Conservation (phyloP, 2,329 filamentous ascomycete species). For the Penicillium sp. region DNA sequence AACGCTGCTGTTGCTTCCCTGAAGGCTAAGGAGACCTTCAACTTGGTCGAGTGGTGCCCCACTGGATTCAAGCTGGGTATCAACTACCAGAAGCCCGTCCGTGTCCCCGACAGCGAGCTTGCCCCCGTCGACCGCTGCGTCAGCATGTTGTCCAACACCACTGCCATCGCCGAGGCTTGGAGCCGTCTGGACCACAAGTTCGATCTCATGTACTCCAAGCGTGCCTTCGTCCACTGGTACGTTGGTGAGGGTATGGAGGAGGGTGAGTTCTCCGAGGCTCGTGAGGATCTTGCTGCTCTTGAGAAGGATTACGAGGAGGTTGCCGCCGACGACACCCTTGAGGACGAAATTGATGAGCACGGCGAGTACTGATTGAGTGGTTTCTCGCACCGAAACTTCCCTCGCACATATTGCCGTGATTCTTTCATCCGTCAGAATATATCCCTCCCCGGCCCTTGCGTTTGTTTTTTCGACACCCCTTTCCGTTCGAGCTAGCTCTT, state of each 20-base stretch:
- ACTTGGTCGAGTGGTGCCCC: slow-evolving; percentile 68
- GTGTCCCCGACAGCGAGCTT: slow-evolving; percentile 55
- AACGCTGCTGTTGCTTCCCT: slow-evolving; percentile 60
- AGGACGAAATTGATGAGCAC: slow-evolving; percentile 59
- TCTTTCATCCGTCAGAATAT: slow-evolving; percentile 10
- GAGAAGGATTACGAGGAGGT: slow-evolving; percentile 89
- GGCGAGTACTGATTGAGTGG: slow-evolving; percentile 34
- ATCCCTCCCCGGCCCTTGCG: slow-evolving; percentile 1
- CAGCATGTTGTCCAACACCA: slow-evolving; percentile 68
- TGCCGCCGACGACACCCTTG: slow-evolving; percentile 59
- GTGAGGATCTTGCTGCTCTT: slow-evolving; percentile 80
- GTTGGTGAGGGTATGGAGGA: slow-evolving; percentile 92
- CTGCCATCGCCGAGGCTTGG: slow-evolving; percentile 67
- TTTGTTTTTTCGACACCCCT: slow-evolving; percentile 4
- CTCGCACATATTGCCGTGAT: slow-evolving; percentile 6
- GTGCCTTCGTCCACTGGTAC: slow-evolving; percentile 71
- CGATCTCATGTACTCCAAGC: slow-evolving; percentile 69
- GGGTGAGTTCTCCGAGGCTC: slow-evolving; percentile 83
- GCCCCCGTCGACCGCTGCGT: slow-evolving; percentile 57
- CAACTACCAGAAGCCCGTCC: slow-evolving; percentile 62
- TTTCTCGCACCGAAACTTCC: background rate
- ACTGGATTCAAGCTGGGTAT: slow-evolving; percentile 70
- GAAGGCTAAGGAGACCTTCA: slow-evolving; percentile 65
- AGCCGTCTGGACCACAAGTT: slow-evolving; percentile 66
- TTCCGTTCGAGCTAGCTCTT: slow-evolving; percentile 10